Percentiles rank a stretch among this genome's conserved stretches.
These are phyloP conservation scores for Aspergillus sp. DNA, from an alignment of 2,329 filamentous ascomycete species.

Conservation along the genomic window DNA sequence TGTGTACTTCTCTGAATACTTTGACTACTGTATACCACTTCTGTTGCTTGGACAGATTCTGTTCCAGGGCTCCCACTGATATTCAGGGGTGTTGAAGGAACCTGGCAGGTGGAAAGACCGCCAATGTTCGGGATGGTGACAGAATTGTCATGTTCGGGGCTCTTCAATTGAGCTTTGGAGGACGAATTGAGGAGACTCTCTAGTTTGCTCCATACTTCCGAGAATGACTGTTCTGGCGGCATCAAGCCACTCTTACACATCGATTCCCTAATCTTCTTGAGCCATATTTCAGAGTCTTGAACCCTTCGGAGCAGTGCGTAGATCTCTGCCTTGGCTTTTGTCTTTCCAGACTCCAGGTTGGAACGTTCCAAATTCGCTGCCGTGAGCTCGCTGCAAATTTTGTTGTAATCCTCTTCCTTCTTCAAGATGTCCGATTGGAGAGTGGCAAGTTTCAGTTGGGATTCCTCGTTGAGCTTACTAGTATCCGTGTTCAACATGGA, in stretches of 20 bases:
- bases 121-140: neutral
- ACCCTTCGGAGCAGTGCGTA: constrained; percentile 22
- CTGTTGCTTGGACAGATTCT: constrained; percentile 13
- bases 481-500: constrained; percentile 5
- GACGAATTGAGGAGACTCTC: constrained; percentile 12
- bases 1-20: constrained; percentile 11
- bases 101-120: neutral
- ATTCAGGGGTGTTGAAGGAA: constrained; percentile 1
- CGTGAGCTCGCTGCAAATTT: constrained; percentile 9
- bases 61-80: neutral
- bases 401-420: constrained; percentile 30
- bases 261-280: constrained; percentile 18
- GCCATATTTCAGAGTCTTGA: constrained; percentile 23
- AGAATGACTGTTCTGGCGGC: constrained; percentile 14
- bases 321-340: constrained; percentile 22
- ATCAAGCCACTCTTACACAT: constrained; percentile 17
- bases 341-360: constrained; percentile 18
- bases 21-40: constrained; percentile 17
- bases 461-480: constrained; percentile 5
- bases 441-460: constrained; percentile 13
- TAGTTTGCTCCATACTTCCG: constrained; percentile 18
- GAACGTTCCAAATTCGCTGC: constrained; percentile 11
- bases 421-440: constrained; percentile 13
- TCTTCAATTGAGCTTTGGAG: neutral
- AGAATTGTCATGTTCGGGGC: neutral